phyloP scores from a whole-genome alignment of 2,329 filamentous ascomycete species.

The Fusarium papillatum region DNA sequence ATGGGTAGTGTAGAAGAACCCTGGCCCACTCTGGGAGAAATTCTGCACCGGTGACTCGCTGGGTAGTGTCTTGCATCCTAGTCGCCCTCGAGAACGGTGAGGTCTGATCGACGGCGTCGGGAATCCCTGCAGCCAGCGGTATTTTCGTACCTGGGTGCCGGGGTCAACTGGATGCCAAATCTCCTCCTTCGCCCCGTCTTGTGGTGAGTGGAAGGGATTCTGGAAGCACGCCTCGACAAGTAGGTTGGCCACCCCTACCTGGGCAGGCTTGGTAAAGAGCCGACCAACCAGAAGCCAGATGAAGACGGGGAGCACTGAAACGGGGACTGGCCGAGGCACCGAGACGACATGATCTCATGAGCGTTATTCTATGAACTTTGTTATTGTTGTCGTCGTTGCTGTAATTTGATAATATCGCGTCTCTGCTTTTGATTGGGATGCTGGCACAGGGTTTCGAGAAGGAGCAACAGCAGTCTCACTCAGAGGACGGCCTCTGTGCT shows the following conservation, averaged over 20 bases:
- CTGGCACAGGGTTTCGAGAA: constrained; percentile 1
- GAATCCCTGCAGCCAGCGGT: constrained; percentile 38
- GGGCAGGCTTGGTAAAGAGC: constrained; percentile 31
- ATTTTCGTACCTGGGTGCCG: constrained; percentile 36
- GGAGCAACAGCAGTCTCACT: constrained; percentile 8
- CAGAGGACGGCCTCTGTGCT: constrained; percentile 10
- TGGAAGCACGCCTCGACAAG: constrained; percentile 44
- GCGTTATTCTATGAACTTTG: constrained; percentile 8
- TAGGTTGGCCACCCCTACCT: constrained; percentile 30
- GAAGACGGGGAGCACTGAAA: constrained; percentile 19
- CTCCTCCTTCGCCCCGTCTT: constrained; percentile 13
- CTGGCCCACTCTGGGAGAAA: constrained; percentile 29
- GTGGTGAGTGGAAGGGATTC: constrained; percentile 34
- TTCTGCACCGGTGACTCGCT: constrained; percentile 27
- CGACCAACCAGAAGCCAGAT: constrained; percentile 29
- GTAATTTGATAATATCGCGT: constrained; percentile 16
- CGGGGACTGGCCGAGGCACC: constrained; percentile 24
- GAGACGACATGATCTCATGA: constrained; percentile 24
- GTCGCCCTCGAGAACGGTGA: constrained; percentile 40
- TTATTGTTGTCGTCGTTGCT: constrained; percentile 26
- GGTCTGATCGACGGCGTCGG: constrained; percentile 38
- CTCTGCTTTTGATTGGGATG: constrained; percentile 10
- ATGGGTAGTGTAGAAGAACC: constrained; percentile 24
- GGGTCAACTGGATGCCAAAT: constrained; percentile 23
- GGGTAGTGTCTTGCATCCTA: constrained; percentile 35